Evolutionary conservation across 2,329 filamentous ascomycete species (phyloP).

Genomic region (Phaeosphaeriaceae sp.): DNA sequence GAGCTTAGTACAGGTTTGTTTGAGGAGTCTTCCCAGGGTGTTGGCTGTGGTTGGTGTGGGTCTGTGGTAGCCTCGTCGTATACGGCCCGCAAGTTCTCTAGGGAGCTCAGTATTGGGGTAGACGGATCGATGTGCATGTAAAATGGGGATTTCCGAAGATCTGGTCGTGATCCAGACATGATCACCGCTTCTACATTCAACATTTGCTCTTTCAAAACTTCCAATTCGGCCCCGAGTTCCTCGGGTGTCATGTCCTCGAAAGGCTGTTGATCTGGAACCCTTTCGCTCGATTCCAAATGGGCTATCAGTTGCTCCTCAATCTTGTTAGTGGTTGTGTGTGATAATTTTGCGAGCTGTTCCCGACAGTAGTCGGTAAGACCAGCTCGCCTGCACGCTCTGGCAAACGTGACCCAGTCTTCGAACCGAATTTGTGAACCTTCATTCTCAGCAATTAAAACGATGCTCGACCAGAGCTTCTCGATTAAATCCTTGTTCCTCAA

Average conservation of each 20-base stretch:
- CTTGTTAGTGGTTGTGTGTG: constrained; percentile 29
- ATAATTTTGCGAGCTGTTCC: constrained; percentile 31
- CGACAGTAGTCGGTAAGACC: constrained; percentile 27
- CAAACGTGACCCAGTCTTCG: constrained; percentile 43
- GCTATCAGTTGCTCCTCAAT: constrained; percentile 15
- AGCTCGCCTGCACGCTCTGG: constrained; percentile 39
- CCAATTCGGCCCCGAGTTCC: constrained; percentile 25
- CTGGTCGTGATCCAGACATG: constrained; percentile 42
- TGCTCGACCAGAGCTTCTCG: constrained; percentile 37
- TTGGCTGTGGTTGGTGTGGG: constrained; percentile 37
- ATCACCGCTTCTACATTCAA: constrained; percentile 35
- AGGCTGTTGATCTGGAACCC: neutral
- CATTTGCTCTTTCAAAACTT: constrained; percentile 31
- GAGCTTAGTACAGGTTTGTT: constrained; percentile 24
- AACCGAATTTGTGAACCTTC: constrained; percentile 27
- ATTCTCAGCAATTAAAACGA: constrained; percentile 29
- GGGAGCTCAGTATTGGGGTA: constrained; percentile 24
- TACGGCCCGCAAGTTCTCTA: constrained; percentile 43
- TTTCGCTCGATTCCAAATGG: constrained; percentile 11
- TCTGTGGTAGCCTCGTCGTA: constrained; percentile 56
- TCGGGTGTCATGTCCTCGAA: constrained; percentile 20
- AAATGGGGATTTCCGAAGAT: constrained; percentile 44
- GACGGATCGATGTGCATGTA: constrained; percentile 46
- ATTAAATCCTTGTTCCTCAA: constrained; percentile 31
- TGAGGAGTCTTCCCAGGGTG: constrained; percentile 10